Conservation (phyloP, 306 rosid species). For the Fagus sylvatica region DNA sequence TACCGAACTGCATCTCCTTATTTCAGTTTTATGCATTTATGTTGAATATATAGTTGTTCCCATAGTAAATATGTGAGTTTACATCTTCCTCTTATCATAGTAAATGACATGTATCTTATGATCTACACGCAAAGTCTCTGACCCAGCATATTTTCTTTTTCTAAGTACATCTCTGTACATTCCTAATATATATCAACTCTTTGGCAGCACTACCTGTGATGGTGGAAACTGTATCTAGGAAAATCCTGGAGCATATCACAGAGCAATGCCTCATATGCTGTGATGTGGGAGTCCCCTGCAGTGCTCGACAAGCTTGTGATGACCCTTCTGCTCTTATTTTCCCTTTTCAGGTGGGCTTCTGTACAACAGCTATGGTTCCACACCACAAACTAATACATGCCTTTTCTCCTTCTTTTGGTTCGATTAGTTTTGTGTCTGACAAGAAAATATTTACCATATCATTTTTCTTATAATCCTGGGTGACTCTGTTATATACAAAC, state of each 20-base stretch:
- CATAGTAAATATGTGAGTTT: too few relatives aligned
- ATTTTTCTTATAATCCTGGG: neutral
- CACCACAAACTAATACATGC: neutral
- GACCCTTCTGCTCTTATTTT: conserved; percentile 93
- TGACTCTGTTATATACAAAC: neutral
- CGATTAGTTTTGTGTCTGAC: neutral
- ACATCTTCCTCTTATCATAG: too few relatives aligned
- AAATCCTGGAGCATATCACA: conserved; percentile 80
- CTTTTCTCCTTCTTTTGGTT: neutral
- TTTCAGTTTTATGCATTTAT: too few relatives aligned
- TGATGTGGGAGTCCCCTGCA: conserved; percentile 90
- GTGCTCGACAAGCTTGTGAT: conserved; percentile 87
- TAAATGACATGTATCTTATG: too few relatives aligned
- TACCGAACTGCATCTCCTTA: too few relatives aligned
- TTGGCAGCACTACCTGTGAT: conserved; percentile 86
- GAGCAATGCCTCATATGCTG: conserved; percentile 97
- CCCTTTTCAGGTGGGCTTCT: conserved; percentile 83
- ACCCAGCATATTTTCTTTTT: neutral
- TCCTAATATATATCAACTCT: conserved; percentile 26
- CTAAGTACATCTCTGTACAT: neutral
- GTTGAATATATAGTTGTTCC: too few relatives aligned
- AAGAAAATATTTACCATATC: neutral
- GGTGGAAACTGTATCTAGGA: conserved; percentile 73
- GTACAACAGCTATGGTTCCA: neutral
- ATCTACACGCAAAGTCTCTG: too few relatives aligned